Base-by-base conservation (phyloP, 2,329 filamentous ascomycete species). In the Pseudogymnoascus sp. region DNA sequence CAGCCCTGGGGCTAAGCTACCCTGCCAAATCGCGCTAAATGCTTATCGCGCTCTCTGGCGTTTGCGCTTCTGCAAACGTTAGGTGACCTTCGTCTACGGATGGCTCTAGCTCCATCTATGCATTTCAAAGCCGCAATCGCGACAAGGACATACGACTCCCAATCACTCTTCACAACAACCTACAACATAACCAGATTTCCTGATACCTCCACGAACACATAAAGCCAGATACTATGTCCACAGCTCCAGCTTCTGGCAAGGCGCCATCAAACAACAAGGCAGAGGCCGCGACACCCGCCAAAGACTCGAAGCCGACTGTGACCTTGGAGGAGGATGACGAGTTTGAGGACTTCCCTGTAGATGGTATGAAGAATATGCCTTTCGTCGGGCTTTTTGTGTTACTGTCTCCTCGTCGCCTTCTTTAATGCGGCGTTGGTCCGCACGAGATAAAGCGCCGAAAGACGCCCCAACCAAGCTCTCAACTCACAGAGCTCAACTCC, bases 311-410 rank as follows among this genome's bases (percentile, higher is more conserved):
- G 67, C 73, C 73, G 77, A 75, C 80, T 78, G 73, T 80, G 77
- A 85, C 90, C 65, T 83, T 98, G 28, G 95, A 96, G 77, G 95
- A 99, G 77, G 95, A 99, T 74, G 95, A 99, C 77, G 95, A 99
- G 80, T 99, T 99, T 73, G 95, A 99, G 76, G 95, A 99, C 77
- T 99, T 99, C 74, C 95, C 95, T 25, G 90, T 96, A 64, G 93
- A 99, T 79, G 92, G 95, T 96, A 79, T 45, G 80, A 57, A 57
- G 11, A 13, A 57, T 34, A 34, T 21, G 6, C 34, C 4, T 19
- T 45, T 39, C 13, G 6, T 31, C 16, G 6, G 13, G 1, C 36
- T 8, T 48, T 45, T 62, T 62, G 21, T 34, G 4, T n/a, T 19
- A 34, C n/a, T 34, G 13, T 6, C 6, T 34, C 10, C 36, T 34